A percentile compares a stretch with the other conserved stretches of the same genome.
Conservation (phyloP, 208 protist species). For the Trypanosoma lewisi region DNA sequence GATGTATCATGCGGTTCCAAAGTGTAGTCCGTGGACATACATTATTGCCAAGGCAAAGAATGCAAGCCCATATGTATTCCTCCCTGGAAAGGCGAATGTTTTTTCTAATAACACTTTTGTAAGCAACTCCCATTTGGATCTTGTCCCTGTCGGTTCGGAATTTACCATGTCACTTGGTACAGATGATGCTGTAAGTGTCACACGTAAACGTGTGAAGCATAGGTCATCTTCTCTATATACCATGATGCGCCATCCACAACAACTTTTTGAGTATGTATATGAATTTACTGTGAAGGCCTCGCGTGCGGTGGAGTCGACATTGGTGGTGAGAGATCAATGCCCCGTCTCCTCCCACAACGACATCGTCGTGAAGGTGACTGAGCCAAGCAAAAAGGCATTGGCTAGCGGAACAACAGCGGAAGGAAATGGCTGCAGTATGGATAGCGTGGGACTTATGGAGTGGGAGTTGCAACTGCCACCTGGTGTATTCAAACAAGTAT, state of each 20-base stretch:
- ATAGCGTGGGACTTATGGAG: slow-evolving; percentile 38
- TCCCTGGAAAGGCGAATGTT: slow-evolving; percentile 43
- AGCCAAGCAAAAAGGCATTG: slow-evolving; percentile 19
- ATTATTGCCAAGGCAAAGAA: slow-evolving; percentile 42
- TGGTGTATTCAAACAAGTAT: slow-evolving; percentile 27
- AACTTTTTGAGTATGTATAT: slow-evolving; percentile 18
- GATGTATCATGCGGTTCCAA: slow-evolving; percentile 39
- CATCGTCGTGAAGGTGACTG: slow-evolving; percentile 29
- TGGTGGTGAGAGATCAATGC: slow-evolving; percentile 60
- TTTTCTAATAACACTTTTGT: slow-evolving; percentile 54
- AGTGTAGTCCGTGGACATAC: slow-evolving; percentile 31
- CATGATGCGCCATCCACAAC: slow-evolving; percentile 6
- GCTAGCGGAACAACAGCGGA: slow-evolving; percentile 12
- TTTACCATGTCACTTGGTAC: slow-evolving; percentile 46
- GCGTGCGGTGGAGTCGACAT: slow-evolving; percentile 17
- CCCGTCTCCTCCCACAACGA: slow-evolving; percentile 41
- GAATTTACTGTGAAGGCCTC: slow-evolving; percentile 25
- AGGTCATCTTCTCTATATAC: slow-evolving; percentile 3
- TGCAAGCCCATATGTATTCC: slow-evolving; percentile 44
- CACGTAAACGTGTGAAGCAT: slow-evolving; percentile 23
- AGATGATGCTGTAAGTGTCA: slow-evolving; percentile 40
- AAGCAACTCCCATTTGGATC: slow-evolving; percentile 35
- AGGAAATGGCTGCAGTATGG: slow-evolving; percentile 27
- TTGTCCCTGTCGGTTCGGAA: slow-evolving; percentile 42
- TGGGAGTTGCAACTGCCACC: slow-evolving; percentile 35